Percentiles rank a stretch among this genome's conserved stretches.
Evolutionary conservation across 1,139 yeast genomes (phyloP).

Genomic region (Yamadazyma siamensis): DNA sequence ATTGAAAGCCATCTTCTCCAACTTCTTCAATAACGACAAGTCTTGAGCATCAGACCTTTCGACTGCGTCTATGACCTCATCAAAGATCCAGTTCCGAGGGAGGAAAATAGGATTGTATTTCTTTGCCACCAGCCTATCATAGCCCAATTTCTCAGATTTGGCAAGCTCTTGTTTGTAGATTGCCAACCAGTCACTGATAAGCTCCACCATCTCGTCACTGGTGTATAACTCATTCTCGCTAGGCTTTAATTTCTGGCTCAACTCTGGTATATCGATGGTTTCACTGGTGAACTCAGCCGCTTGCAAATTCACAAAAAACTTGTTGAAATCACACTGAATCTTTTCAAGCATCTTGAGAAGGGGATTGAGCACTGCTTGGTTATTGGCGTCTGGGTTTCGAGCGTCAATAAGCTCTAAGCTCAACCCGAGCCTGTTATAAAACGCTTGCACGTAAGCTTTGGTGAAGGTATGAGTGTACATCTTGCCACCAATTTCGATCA

Average conservation of each 20-base stretch:
- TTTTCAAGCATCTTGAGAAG: constrained; percentile 60
- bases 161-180: constrained; percentile 32
- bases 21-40: constrained; percentile 43
- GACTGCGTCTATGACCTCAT: constrained; percentile 66
- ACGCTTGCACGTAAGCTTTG: constrained; percentile 53
- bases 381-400: constrained; percentile 29
- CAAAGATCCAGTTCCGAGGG: constrained; percentile 84
- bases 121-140: constrained; percentile 38
- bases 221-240: constrained; percentile 21
- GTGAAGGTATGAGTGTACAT: constrained; percentile 64
- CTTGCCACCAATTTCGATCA: constrained; percentile 64
- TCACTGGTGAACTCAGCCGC: constrained; percentile 21
- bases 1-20: constrained; percentile 58
- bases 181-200: constrained; percentile 37
- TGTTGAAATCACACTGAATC: constrained; percentile 74
- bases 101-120: constrained; percentile 71
- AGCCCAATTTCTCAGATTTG: constrained; percentile 26
- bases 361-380: constrained; percentile 54
- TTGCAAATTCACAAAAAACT: constrained; percentile 68
- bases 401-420: constrained; percentile 33
- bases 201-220: constrained; percentile 28
- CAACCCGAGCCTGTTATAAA: constrained; percentile 71
- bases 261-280: constrained; percentile 7
- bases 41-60: constrained; percentile 36
- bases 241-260: constrained; percentile 14